These are phyloP conservation scores for Areca catechu DNA, from an alignment of 176 grass and related monocot species.

Conservation along the genomic window DNA sequence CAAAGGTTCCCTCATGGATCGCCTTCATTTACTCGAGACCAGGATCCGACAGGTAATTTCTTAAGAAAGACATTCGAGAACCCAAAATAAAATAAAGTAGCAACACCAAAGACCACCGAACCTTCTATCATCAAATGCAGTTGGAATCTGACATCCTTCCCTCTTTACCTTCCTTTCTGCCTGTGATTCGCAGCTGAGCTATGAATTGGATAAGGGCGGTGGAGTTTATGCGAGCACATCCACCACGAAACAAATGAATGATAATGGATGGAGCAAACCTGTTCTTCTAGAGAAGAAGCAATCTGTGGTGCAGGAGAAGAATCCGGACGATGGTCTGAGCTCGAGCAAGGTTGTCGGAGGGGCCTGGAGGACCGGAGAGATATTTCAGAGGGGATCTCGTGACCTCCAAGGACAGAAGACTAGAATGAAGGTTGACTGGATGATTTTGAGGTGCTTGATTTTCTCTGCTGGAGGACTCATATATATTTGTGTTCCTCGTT, in stretches of 20 bases:
- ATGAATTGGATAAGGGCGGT: conserved; percentile 4
- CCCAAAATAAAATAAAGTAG: no score
- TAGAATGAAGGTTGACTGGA: not conserved
- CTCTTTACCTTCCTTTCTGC: not conserved
- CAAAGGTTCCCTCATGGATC: conserved; percentile 10
- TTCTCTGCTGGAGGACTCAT: not conserved
- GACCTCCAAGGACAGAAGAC: conserved; percentile 6
- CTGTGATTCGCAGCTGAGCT: conserved; percentile 1
- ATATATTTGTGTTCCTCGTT: no score
- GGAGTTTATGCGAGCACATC: not conserved
- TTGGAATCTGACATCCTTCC: not conserved
- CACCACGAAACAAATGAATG: not conserved
- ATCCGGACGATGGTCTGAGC: not conserved
- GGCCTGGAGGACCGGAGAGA: conserved; percentile 4
- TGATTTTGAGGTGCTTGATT: not conserved
- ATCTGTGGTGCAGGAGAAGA: no score
- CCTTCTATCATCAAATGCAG: no score
- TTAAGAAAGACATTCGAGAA: no score
- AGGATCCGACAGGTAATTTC: conserved; percentile 7
- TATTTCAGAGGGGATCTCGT: conserved; percentile 2
- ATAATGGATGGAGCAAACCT: not conserved
- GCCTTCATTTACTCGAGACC: conserved; percentile 21
- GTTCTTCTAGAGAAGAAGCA: not conserved
- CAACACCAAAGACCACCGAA: no score
- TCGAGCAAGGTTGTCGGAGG: not conserved